Evolutionary conservation across 441 rosid species (phyloP).

Genomic region (Syzygium malaccense): DNA sequence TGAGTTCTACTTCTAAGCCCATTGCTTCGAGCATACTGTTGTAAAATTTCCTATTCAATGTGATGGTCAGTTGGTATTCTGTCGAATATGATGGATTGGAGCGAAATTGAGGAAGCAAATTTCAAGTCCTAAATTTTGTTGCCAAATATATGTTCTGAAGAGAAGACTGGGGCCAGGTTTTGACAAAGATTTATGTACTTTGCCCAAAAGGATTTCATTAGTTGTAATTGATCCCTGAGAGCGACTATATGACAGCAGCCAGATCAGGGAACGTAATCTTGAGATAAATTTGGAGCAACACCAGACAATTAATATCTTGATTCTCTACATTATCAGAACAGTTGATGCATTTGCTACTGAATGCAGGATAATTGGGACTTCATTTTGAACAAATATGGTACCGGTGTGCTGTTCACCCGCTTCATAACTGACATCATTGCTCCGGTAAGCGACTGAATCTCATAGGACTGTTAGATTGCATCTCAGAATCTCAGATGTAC

Average conservation of each 20-base stretch:
- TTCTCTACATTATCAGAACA: slow-evolving; percentile 1
- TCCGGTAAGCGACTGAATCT: slow-evolving; percentile 14
- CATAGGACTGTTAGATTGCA: neutral
- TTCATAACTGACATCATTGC: slow-evolving; percentile 17
- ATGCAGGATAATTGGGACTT: slow-evolving; percentile 27
- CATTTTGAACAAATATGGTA: slow-evolving; percentile 23
- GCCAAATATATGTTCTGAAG: neutral
- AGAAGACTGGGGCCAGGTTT: neutral
- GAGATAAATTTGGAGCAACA: neutral
- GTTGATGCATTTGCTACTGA: neutral
- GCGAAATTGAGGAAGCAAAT: neutral
- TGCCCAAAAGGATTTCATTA: neutral
- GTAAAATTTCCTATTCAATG: neutral
- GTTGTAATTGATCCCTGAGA: neutral
- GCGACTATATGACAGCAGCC: neutral
- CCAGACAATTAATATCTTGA: neutral
- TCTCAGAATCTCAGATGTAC: neutral
- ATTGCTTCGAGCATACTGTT: neutral
- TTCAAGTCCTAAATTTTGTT: neutral
- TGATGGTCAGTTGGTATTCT: neutral
- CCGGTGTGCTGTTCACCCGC: slow-evolving; percentile 13
- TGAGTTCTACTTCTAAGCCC: neutral
- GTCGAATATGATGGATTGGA: neutral
- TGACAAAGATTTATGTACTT: neutral
- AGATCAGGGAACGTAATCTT: neutral